Conservation (phyloP, 2,329 filamentous ascomycete species). For the Lasiodiplodia gonubiensis region DNA sequence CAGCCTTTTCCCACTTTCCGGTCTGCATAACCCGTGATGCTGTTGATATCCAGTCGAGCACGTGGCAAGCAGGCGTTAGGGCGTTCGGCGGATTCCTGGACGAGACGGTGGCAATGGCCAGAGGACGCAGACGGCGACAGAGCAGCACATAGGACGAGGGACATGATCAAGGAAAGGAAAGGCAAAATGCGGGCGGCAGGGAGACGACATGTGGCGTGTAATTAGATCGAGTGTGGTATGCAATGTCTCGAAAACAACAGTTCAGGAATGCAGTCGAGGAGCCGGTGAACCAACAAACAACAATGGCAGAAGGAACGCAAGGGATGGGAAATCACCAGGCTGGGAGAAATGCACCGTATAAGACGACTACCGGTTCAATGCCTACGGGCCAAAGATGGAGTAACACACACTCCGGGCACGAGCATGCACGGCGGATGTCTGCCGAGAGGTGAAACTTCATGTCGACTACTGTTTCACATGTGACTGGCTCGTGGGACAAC, state of each 20-base stretch:
- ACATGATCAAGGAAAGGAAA: constrained; percentile 17
- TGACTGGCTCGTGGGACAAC: too few relatives aligned
- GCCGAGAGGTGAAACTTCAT: neutral
- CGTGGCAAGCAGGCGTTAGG: neutral
- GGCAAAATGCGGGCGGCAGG: constrained; percentile 22
- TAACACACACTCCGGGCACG: neutral
- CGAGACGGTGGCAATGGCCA: constrained; percentile 2
- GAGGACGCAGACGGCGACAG: constrained; percentile 14
- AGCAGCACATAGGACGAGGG: constrained; percentile 13
- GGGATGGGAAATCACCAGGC: constrained; percentile 14
- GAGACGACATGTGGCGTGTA: constrained; percentile 28
- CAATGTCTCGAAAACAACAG: constrained; percentile 24
- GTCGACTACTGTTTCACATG: neutral
- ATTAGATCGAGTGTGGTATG: constrained; percentile 27
- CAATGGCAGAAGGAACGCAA: constrained; percentile 25
- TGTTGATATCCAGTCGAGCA: neutral
- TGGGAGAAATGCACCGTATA: constrained; percentile 24
- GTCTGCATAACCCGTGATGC: constrained; percentile 7
- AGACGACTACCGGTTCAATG: neutral
- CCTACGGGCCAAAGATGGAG: neutral
- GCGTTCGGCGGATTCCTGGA: constrained; percentile 5
- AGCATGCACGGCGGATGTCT: neutral
- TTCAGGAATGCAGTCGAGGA: constrained; percentile 18
- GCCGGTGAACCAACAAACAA: constrained; percentile 11
- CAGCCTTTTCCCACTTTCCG: neutral